phyloP scores from a whole-genome alignment of 2,329 filamentous ascomycete genomes.

The Sordariomycetes sp. region DNA sequence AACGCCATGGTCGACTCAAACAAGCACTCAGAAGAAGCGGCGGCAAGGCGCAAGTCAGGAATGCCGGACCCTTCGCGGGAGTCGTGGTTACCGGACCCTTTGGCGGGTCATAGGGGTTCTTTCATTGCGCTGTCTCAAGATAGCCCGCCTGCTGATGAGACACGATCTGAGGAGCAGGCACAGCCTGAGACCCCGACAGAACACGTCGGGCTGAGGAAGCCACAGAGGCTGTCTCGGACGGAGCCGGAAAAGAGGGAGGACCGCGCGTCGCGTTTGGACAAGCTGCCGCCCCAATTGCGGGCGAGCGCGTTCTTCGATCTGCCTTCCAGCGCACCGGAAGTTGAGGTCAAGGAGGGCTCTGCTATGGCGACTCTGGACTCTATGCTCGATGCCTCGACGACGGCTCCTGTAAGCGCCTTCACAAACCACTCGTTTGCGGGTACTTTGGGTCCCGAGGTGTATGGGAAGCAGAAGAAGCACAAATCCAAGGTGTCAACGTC shows the following conservation, averaged over 20 bases:
- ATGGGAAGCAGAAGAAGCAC: constrained; percentile 51
- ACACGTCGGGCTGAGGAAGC: constrained; percentile 14
- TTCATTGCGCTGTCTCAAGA: constrained; percentile 20
- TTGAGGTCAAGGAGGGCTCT: constrained; percentile 65
- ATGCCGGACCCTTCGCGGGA: constrained; percentile 12
- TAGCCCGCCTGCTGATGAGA: constrained; percentile 7
- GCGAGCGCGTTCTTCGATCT: constrained; percentile 88
- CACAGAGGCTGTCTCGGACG: constrained; percentile 21
- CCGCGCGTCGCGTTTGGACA: constrained; percentile 15
- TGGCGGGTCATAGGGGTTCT: constrained; percentile 25
- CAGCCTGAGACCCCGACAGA: not conserved
- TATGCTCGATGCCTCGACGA: constrained; percentile 82
- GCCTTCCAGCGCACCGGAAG: constrained; percentile 38
- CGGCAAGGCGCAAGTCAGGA: constrained; percentile 12
- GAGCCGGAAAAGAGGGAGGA: constrained; percentile 23
- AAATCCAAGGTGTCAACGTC: constrained; percentile 22
- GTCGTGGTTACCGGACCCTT: constrained; percentile 37
- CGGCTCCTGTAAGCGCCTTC: constrained; percentile 82
- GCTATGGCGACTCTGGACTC: constrained; percentile 83
- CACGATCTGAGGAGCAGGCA: not conserved
- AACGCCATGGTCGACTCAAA: constrained; percentile 40
- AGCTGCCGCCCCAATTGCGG: constrained; percentile 72
- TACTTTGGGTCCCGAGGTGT: constrained; percentile 64
- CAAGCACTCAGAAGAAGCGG: constrained; percentile 3
- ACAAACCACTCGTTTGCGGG: constrained; percentile 82